Evolutionary conservation across 1,284 basidiomycete genomes (phyloP).

Genomic region (Fomitiporia mediterranea): DNA sequence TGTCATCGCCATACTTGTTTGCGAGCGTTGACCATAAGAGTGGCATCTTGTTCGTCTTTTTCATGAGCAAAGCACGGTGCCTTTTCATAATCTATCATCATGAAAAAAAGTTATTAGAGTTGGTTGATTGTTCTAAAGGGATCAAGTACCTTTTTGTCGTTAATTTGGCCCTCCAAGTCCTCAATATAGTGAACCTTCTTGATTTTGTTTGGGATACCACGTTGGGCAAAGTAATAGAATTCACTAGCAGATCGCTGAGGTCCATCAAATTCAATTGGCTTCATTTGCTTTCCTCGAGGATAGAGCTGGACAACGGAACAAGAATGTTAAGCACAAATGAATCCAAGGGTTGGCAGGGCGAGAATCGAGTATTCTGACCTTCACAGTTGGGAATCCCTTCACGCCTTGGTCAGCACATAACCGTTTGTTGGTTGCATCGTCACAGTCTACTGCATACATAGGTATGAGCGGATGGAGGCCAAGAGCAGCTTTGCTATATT

Average conservation of each 20-base stretch:
- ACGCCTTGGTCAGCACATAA: constrained; percentile 84
- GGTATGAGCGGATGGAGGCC: constrained; percentile 82
- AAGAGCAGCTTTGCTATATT: constrained; percentile 78
- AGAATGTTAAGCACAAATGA: constrained; percentile 9
- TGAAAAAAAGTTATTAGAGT: no score
- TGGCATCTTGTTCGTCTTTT: constrained; percentile 73
- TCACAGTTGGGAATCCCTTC: constrained; percentile 91
- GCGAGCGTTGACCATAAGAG: constrained; percentile 82
- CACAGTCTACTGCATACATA: constrained; percentile 89
- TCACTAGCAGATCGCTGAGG: constrained; percentile 68
- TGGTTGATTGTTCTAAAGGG: no score
- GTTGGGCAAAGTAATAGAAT: constrained; percentile 74
- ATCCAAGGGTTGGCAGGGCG: no score
- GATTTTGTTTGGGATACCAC: constrained; percentile 64
- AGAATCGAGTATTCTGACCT: constrained; percentile 38
- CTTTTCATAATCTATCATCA: constrained; percentile 51
- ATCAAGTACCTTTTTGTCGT: constrained; percentile 40
- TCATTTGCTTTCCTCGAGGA: constrained; percentile 63
- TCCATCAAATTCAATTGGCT: constrained; percentile 67
- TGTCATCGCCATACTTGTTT: constrained; percentile 65
- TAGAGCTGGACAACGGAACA: constrained; percentile 47
- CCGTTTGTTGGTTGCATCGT: constrained; percentile 75
- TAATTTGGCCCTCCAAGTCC: constrained; percentile 58
- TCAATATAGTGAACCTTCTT: constrained; percentile 60
- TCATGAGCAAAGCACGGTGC: constrained; percentile 70